A percentile compares a stretch with the other conserved stretches of the same genome.
These are phyloP conservation scores for Penicillium longicatenatum DNA, from an alignment of 495 filamentous ascomycete genomes.

Conservation along the genomic window DNA sequence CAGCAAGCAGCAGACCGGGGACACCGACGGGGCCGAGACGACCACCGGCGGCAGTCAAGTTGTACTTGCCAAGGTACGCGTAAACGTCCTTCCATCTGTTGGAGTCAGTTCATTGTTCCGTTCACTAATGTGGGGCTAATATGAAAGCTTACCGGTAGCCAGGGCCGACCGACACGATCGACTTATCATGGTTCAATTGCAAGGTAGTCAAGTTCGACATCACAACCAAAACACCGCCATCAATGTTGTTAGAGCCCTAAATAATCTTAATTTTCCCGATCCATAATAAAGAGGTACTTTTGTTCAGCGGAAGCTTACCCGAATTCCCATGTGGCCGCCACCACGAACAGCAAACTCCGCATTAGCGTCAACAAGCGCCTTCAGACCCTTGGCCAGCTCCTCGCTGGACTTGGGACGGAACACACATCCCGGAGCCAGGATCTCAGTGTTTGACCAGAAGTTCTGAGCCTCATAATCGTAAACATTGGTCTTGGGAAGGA, in stretches of 20 bases:
- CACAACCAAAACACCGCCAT: conserved; percentile 59
- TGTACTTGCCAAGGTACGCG: conserved; percentile 42
- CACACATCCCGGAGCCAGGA: conserved; percentile 36
- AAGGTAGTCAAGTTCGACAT: conserved; percentile 49
- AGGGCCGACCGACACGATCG: conserved; percentile 32
- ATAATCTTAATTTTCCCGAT: not conserved
- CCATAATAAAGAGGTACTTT: not conserved
- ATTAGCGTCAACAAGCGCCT: conserved; percentile 29
- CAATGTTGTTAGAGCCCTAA: conserved; percentile 45
- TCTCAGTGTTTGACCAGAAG: conserved; percentile 43
- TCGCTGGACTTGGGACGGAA: conserved; percentile 33
- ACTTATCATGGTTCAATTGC: conserved; percentile 30
- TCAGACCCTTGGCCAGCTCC: conserved; percentile 29
- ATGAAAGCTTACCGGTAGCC: conserved; percentile 24
- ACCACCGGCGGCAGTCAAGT: conserved; percentile 54
- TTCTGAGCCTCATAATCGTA: conserved; percentile 36
- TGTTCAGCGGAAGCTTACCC: conserved; percentile 26
- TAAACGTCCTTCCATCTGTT: conserved; percentile 59
- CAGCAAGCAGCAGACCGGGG: conserved; percentile 50
- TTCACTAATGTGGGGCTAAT: not conserved
- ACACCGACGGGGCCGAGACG: conserved; percentile 57
- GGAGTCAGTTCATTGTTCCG: conserved; percentile 17
- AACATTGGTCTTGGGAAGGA: conserved; percentile 22
- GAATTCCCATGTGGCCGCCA: conserved; percentile 43
- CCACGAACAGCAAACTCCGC: conserved; percentile 42